Evolutionary conservation across 2,329 filamentous ascomycete species (phyloP).

Genomic region (Colletotrichum destructivum): DNA sequence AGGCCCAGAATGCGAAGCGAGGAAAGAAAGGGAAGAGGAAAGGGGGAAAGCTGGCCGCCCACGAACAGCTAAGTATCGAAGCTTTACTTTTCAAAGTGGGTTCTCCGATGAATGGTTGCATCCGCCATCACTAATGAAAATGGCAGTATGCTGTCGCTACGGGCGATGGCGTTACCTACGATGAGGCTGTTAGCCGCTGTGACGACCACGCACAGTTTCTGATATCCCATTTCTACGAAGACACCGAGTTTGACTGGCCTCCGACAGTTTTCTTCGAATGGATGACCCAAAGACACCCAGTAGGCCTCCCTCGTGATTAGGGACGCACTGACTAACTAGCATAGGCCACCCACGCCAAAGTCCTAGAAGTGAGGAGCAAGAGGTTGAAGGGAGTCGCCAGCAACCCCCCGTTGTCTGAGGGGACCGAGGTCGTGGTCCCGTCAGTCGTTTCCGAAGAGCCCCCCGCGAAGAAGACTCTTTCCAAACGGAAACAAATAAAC

Average conservation of each 20-base stretch:
- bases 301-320: conserved; percentile 45
- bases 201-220: conserved; percentile 67
- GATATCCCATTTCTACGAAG: conserved; percentile 63
- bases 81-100: conserved; percentile 53
- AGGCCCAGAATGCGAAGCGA: conserved; percentile 50
- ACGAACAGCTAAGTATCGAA: conserved; percentile 35
- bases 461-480: conserved; percentile 33
- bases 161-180: conserved; percentile 67
- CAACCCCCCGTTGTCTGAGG: not conserved
- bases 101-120: not conserved
- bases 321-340: not conserved
- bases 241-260: conserved; percentile 60
- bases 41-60: conserved; percentile 2
- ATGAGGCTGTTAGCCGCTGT: conserved; percentile 64
- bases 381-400: not conserved
- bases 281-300: conserved; percentile 59
- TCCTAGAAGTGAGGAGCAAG: conserved; percentile 27
- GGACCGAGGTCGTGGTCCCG: not conserved
- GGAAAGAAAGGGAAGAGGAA: conserved; percentile 52
- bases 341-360: conserved; percentile 33
- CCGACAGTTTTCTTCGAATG: conserved; percentile 65
- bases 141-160: conserved; percentile 64
- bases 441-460: conserved; percentile 28
- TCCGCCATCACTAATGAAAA: conserved; percentile 27
- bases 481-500: conserved; percentile 21